Percentiles rank a stretch among this genome's conserved stretches.
phyloP scores from a whole-genome alignment of 805 yeast species.

The Yamadazyma paraphyllophila region DNA sequence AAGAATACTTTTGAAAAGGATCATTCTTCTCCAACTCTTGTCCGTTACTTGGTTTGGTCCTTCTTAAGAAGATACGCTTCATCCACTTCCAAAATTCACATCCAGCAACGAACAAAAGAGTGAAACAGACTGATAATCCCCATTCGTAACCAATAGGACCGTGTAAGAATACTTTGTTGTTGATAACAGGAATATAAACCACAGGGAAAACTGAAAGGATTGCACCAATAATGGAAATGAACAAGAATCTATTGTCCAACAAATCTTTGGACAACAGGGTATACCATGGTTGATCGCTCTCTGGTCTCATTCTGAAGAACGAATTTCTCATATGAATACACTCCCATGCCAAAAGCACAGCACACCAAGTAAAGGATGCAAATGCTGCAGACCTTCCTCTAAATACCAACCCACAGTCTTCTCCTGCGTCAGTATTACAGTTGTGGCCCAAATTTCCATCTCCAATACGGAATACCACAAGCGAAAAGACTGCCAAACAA shows the following conservation, averaged over 20 bases:
- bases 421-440: slow-evolving; percentile 55
- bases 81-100: slow-evolving; percentile 66
- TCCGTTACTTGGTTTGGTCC: slow-evolving; percentile 47
- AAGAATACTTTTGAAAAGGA: slow-evolving; percentile 62
- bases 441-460: slow-evolving; percentile 60
- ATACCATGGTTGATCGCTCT: slow-evolving; percentile 51
- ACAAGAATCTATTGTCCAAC: slow-evolving; percentile 72
- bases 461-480: slow-evolving; percentile 66
- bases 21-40: slow-evolving; percentile 59
- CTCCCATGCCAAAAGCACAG: slow-evolving; percentile 80
- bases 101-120: slow-evolving; percentile 54
- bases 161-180: slow-evolving; percentile 72
- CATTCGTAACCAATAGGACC: slow-evolving; percentile 72
- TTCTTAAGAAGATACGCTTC: slow-evolving; percentile 57
- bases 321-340: slow-evolving; percentile 72
- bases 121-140: slow-evolving; percentile 67
- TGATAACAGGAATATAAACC: slow-evolving; percentile 85
- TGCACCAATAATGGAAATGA: slow-evolving; percentile 78
- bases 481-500: slow-evolving; percentile 64
- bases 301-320: slow-evolving; percentile 68
- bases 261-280: slow-evolving; percentile 62
- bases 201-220: slow-evolving; percentile 74
- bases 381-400: slow-evolving; percentile 75
- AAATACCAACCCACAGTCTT: slow-evolving; percentile 60
- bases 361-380: slow-evolving; percentile 84